Evolutionary conservation across 164 flowering plant species (phyloP).

Genomic region (Amborella trichopoda): DNA sequence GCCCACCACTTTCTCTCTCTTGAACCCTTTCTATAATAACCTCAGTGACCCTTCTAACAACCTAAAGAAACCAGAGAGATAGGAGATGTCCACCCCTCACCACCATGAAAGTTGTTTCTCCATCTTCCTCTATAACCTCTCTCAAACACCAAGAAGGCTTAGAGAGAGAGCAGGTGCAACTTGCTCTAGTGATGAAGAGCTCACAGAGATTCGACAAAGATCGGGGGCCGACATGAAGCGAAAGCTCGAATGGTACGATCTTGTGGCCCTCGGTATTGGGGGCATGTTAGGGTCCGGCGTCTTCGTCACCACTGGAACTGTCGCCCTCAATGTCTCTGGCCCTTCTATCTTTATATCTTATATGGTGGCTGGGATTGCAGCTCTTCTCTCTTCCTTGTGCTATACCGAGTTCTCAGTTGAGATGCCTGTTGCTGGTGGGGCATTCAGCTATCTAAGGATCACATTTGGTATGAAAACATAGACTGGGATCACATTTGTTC

Average conservation of each 20-base stretch:
- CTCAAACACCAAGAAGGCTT: constrained; percentile 56
- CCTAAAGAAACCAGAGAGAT: no score
- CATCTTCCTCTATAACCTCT: constrained; percentile 33
- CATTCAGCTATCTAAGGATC: constrained; percentile 79
- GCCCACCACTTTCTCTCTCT: no score
- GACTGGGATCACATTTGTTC: neutral
- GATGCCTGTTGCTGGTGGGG: constrained; percentile 93
- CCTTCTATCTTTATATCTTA: constrained; percentile 82
- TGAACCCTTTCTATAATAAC: no score
- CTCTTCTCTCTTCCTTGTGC: constrained; percentile 87
- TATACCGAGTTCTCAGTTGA: constrained; percentile 86
- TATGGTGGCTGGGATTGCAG: constrained; percentile 65
- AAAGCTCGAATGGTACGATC: constrained; percentile 68
- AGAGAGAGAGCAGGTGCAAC: constrained; percentile 56
- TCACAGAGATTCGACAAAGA: constrained; percentile 52
- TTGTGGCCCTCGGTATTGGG: constrained; percentile 75
- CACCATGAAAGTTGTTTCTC: constrained; percentile 10
- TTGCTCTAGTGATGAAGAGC: constrained; percentile 72
- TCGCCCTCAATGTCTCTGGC: constrained; percentile 42
- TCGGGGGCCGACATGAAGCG: constrained; percentile 89
- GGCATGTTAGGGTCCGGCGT: constrained; percentile 98
- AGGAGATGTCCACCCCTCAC: constrained; percentile 11
- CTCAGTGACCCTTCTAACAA: no score
- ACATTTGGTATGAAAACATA: constrained; percentile 55
- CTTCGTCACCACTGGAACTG: constrained; percentile 78